Evolutionary conservation across 179 eudicot genomes (phyloP), one percentile per base, ranked within the genome.

Genomic region (Corrigiola litoralis): DNA sequence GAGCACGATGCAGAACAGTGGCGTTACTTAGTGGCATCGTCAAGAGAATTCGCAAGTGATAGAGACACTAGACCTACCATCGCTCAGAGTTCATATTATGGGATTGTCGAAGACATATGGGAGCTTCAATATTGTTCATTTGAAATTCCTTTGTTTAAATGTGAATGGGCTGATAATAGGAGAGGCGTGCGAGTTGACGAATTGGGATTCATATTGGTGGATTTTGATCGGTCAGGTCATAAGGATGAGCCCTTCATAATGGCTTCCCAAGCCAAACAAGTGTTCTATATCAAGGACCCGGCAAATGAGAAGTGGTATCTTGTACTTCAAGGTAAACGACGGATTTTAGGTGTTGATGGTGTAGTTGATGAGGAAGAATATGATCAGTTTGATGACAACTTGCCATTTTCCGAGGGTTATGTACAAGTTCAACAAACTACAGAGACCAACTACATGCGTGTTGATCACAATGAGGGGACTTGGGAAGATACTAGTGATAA

Each of bases 241-340:
- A 27, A 45, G n/a, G 6, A 46, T 10, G 68, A 70, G 4, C 47
- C 62, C 23, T 70, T 61, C 29, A 25, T 70, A 11, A 40, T 61
- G 45, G 68, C 63, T 9, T 41, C 53, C 2, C 68, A 62, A 23
- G 74, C 16, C 5, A 70, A 53, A 14, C 54, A 62, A 62, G 74
- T 63, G 2, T 64, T 59, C 20, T 69, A 54, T 21, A 47, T 55
- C 7, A 34, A 3, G 5, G 63, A 57, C 25, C 65, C 59, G 11
- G 11, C 5, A 11, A 27, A 58, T 28, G 3, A 17, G 25, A 54
- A 57, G 42, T 57, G 51, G 59, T 64, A 27, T 4, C 4, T 65
- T 5, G 50, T 48, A 40, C 44, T 64, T 34, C 56, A 37, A 27
- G 61, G 52, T 5, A 71, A 46, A n/a, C n/a, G n/a, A n/a, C n/a